These are phyloP conservation scores for Coemansia erecta DNA, from an alignment of 192 early-diverging fungal genomes.

Conservation along the genomic window DNA sequence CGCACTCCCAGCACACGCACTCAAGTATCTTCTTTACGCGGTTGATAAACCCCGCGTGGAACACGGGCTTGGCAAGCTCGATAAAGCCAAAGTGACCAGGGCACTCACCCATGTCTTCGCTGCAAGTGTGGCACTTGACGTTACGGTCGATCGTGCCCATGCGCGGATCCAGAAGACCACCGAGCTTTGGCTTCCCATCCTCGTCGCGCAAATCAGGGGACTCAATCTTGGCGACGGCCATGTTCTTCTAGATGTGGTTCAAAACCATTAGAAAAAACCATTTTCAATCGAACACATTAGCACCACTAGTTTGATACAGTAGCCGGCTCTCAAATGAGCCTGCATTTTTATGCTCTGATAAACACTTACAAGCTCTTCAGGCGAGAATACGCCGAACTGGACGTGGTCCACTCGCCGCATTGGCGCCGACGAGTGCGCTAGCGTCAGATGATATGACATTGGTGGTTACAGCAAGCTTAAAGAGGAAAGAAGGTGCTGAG, in stretches of 20 bases:
- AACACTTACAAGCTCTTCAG: conserved; percentile 91
- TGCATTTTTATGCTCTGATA: conserved; percentile 4
- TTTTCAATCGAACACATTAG: not conserved
- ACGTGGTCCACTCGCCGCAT: conserved; percentile 81
- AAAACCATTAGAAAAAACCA: conserved; percentile 12
- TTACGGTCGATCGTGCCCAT: conserved; percentile 98
- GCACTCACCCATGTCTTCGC: conserved; percentile 91
- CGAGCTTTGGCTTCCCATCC: conserved; percentile 75
- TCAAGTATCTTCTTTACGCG: conserved; percentile 97
- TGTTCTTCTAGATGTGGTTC: conserved; percentile 71
- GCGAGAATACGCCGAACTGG: conserved; percentile 94
- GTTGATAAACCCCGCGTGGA: conserved; percentile 88
- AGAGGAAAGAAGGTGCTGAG: not conserved
- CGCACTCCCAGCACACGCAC: conserved; percentile 93
- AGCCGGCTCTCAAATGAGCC: not conserved
- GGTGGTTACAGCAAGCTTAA: not conserved
- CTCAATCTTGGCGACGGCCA: conserved; percentile 96
- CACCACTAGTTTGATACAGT: not conserved
- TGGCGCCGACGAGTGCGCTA: conserved; percentile 52
- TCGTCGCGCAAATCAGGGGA: conserved; percentile 85
- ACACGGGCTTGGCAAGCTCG: conserved; percentile 93
- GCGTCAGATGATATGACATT: conserved; percentile 40
- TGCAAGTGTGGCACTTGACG: conserved; percentile 96
- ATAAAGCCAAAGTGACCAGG: conserved; percentile 99
- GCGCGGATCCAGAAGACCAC: conserved; percentile 87